These are phyloP conservation scores for Phytopythium cucurbitacearum DNA, from an alignment of 352 stramenopile species.

Conservation along the genomic window DNA sequence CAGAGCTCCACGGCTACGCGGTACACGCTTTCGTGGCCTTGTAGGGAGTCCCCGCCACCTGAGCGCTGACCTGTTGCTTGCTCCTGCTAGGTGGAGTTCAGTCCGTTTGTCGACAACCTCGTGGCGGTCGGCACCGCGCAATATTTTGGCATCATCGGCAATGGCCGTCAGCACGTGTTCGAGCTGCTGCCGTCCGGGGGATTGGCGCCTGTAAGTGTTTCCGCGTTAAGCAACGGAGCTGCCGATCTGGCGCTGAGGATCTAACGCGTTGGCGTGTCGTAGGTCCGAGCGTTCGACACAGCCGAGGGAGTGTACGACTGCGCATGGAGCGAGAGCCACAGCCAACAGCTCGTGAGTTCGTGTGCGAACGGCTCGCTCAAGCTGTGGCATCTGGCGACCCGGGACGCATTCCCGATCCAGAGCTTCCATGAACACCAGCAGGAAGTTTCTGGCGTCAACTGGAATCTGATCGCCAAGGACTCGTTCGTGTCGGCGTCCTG, in stretches of 20 bases:
- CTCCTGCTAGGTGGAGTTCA: conserved; percentile 82
- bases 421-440: conserved; percentile 85
- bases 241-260: neutral
- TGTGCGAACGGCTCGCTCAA: conserved; percentile 87
- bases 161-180: conserved; percentile 83
- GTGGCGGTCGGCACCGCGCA: conserved; percentile 85
- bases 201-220: conserved; percentile 43
- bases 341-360: conserved; percentile 82
- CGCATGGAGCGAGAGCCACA: conserved; percentile 86
- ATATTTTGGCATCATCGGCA: conserved; percentile 92
- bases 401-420: conserved; percentile 85
- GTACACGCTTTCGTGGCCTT: conserved; percentile 15
- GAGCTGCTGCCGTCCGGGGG: conserved; percentile 66
- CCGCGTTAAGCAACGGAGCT: neutral
- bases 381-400: conserved; percentile 87
- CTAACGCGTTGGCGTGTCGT: neutral
- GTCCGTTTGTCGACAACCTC: conserved; percentile 85
- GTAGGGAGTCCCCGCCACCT: neutral
- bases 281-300: conserved; percentile 88
- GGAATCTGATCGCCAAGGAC: conserved; percentile 88
- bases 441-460: conserved; percentile 88
- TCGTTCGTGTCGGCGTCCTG: conserved; percentile 85
- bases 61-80: neutral
- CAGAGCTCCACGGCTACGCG: conserved; percentile 64
- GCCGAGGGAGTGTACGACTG: conserved; percentile 88